Evolutionary conservation across 1,284 basidiomycete species (phyloP).

Genomic region (Earliella scabrosa): DNA sequence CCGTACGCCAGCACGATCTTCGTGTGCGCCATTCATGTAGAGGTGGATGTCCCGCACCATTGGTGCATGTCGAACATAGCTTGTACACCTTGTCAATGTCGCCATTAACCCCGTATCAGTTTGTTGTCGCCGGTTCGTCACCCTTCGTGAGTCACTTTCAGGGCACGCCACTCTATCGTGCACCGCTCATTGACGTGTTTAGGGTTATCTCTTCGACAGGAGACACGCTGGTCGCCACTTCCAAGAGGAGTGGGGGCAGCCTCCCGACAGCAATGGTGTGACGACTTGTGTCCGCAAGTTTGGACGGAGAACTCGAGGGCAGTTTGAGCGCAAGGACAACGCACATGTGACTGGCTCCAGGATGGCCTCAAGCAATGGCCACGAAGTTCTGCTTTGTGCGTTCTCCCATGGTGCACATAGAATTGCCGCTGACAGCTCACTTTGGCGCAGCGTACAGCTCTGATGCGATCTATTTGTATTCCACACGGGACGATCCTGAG

Average conservation of each 20-base stretch:
- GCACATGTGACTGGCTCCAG: constrained; percentile 82
- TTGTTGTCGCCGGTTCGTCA: constrained; percentile 76
- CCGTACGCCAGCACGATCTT: constrained; percentile 89
- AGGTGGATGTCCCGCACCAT: constrained; percentile 65
- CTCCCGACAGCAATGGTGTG: constrained; percentile 48
- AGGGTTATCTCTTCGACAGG: constrained; percentile 91
- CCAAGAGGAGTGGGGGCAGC: constrained; percentile 75
- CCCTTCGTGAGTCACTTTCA: constrained; percentile 54
- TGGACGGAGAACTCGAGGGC: constrained; percentile 53
- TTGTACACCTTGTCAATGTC: constrained; percentile 72
- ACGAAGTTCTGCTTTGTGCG: constrained; percentile 74
- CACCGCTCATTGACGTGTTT: constrained; percentile 6
- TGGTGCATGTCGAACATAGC: constrained; percentile 63
- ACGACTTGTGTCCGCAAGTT: constrained; percentile 88
- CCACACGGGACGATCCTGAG: constrained; percentile 69
- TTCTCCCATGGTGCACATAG: constrained; percentile 10
- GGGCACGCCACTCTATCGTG: neutral
- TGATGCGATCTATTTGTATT: constrained; percentile 84
- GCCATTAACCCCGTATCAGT: constrained; percentile 71
- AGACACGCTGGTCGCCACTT: constrained; percentile 73
- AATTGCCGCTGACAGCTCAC: constrained; percentile 10
- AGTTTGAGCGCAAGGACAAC: constrained; percentile 39
- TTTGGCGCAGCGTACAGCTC: constrained; percentile 66
- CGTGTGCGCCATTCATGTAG: constrained; percentile 69
- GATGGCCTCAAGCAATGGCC: constrained; percentile 76